phyloP scores from a whole-genome alignment of 176 grass and related monocot genomes.

The Hordeum marinum region DNA sequence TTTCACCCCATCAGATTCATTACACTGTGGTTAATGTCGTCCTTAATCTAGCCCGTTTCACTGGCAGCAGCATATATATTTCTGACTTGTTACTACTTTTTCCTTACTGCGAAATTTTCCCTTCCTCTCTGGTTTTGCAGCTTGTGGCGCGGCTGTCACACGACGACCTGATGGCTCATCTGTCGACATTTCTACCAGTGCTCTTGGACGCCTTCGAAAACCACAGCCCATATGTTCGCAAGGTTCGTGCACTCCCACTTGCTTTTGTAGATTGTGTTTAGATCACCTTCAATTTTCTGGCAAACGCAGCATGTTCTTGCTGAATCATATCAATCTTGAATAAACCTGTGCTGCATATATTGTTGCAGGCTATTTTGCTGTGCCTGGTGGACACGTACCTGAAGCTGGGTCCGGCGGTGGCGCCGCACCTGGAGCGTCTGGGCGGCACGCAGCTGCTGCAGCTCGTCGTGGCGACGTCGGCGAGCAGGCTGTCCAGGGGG shows the following conservation, averaged over 20 bases:
- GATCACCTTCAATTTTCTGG: not conserved
- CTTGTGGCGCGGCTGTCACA: conserved; percentile 64
- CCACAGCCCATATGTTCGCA: conserved; percentile 70
- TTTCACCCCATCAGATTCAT: not conserved
- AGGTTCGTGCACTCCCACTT: conserved; percentile 42
- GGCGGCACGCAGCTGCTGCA: not conserved
- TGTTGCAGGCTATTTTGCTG: not conserved
- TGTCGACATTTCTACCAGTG: conserved; percentile 64
- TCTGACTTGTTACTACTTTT: not conserved
- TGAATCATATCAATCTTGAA: too few relatives aligned
- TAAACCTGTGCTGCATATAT: not conserved
- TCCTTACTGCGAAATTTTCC: not conserved
- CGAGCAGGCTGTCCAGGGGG: not conserved
- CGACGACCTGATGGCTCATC: conserved; percentile 60
- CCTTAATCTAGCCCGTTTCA: not conserved
- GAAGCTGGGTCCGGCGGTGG: not conserved
- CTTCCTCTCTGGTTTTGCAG: conserved; percentile 40
- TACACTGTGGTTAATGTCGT: not conserved
- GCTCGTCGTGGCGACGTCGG: not conserved
- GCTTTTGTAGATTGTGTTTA: not conserved
- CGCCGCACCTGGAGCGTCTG: not conserved
- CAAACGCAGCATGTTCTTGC: not conserved
- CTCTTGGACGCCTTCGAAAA: conserved; percentile 67
- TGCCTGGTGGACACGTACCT: not conserved
- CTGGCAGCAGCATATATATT: not conserved